Evolutionary conservation across 1,284 basidiomycete species (phyloP).

Genomic region (Malassezia nana): DNA sequence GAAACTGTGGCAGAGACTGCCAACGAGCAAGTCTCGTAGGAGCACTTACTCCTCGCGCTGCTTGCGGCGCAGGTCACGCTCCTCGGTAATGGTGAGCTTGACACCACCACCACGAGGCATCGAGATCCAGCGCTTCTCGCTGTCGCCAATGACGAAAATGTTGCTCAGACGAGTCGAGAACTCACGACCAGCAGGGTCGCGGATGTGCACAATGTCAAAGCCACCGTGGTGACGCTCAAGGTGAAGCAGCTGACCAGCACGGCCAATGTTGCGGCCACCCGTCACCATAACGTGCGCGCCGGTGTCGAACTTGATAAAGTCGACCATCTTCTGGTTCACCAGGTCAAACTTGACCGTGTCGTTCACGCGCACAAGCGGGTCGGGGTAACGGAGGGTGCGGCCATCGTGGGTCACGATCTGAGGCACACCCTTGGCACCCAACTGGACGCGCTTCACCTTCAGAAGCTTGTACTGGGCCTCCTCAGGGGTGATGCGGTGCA

Average conservation of each 20-base stretch:
- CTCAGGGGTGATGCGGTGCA: conserved; percentile 97
- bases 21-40: not conserved
- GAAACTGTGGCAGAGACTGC: not conserved
- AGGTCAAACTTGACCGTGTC: conserved; percentile 97
- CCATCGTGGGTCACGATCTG: conserved; percentile 98
- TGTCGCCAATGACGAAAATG: conserved; percentile 95
- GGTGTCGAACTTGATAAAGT: conserved; percentile 90
- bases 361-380: conserved; percentile 89
- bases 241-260: conserved; percentile 88
- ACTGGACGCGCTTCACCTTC: conserved; percentile 84
- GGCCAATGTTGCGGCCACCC: conserved; percentile 98
- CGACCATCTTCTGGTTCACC: conserved; percentile 84
- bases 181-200: conserved; percentile 85
- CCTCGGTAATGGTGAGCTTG: conserved; percentile 60
- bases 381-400: conserved; percentile 98
- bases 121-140: conserved; percentile 89
- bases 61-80: conserved; percentile 49
- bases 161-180: conserved; percentile 66
- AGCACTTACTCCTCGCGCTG: conserved; percentile 26
- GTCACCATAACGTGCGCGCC: conserved; percentile 97
- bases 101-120: conserved; percentile 96
- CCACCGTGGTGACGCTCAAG: conserved; percentile 95
- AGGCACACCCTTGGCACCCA: conserved; percentile 88
- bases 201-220: conserved; percentile 78
- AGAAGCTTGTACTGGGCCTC: conserved; percentile 96